Conservation (phyloP, 257 asterid species). For the Primulina eburnea region DNA sequence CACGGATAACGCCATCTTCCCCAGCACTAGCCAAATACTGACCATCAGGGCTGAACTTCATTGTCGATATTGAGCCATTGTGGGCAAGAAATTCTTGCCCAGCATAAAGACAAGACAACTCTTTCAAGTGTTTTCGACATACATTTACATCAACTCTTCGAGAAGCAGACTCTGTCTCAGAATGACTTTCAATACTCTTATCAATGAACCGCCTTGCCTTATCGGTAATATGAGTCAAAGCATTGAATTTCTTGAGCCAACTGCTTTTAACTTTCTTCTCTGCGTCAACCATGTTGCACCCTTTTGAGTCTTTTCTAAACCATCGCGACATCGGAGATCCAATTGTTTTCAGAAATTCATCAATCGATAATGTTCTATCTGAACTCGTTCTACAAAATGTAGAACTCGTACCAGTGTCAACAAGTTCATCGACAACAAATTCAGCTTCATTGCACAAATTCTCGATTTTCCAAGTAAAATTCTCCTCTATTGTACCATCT, state of each 20-base stretch:
- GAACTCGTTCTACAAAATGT: slow-evolving; percentile 56
- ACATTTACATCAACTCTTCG: slow-evolving; percentile 48
- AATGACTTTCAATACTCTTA: slow-evolving; percentile 29
- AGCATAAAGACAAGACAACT: slow-evolving; percentile 59
- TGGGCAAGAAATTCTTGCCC: slow-evolving; percentile 90
- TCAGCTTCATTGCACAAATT: slow-evolving; percentile 56
- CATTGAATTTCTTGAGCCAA: slow-evolving; percentile 57
- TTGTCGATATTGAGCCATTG: slow-evolving; percentile 73
- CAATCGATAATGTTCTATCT: slow-evolving; percentile 45
- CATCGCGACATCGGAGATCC: slow-evolving; percentile 55
- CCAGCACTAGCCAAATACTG: slow-evolving; percentile 89
- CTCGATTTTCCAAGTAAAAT: slow-evolving; percentile 35
- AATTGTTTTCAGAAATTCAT: slow-evolving; percentile 58
- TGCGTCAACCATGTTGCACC: slow-evolving; percentile 23
- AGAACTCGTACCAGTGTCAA: slow-evolving; percentile 41
- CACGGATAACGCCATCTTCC: slow-evolving; percentile 75
- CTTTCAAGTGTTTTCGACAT: slow-evolving; percentile 49
- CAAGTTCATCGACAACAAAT: slow-evolving; percentile 40
- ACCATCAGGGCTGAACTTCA: slow-evolving; percentile 91
- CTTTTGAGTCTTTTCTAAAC: slow-evolving; percentile 44
- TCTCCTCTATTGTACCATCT: slow-evolving; percentile 33
- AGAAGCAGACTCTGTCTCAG: slow-evolving; percentile 23
- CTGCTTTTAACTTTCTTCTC: slow-evolving; percentile 49
- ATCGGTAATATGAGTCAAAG: slow-evolving; percentile 33
- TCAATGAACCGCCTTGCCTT: slow-evolving; percentile 38